Evolutionary conservation across 805 yeast genomes (phyloP), one percentile per base, ranked within the genome.

Genomic region (Cyberlindnera euphorbiiphila): DNA sequence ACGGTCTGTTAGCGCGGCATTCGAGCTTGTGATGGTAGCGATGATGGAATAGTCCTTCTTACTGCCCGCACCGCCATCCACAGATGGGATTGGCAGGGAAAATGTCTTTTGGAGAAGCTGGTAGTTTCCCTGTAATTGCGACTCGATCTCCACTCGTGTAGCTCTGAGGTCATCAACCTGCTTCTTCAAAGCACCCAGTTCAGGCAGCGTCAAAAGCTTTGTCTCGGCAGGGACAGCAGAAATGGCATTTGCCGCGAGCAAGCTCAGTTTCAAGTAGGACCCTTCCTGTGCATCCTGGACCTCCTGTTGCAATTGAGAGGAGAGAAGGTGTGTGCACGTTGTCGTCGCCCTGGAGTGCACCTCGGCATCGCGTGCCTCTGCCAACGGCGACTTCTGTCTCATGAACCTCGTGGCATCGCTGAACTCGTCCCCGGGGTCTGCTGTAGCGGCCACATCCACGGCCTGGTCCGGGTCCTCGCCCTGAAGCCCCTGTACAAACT

Each of bases 191-290:
- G 29, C 25, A 1, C 17, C 15, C 9, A 54, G 13, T n/a, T 49
- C 53, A 3, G 42, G 37, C 4, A 52, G 31, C 2, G 39, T 24
- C 23, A 51, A 20, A 17, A 51, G 25, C 19, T 37, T 37, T 3
- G 47, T 43, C 14, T 34, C 37, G 4, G 22, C 26, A 1, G 38
- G 32, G 18, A 47, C 17, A 6, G 36, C 41, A 1, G 56, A 26
- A 12, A 54, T 21, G 2, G 57, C 53, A 20, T 37, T 41, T 30
- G 53, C 59, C 1, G 48, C 30, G 9, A 54, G 36, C 6, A 52
- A 20, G 13, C 49, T 47, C 14, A 54, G 31, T 37, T 47, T 47
- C 22, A 51, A 27, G 24, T 51, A 43, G 4, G 43, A 39, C 1
- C 42, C 41, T 6, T 11, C 32, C 15, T 38, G 16, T 19, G 50